phyloP scores from a whole-genome alignment of 306 rosid species.

The Vicia villosa region DNA sequence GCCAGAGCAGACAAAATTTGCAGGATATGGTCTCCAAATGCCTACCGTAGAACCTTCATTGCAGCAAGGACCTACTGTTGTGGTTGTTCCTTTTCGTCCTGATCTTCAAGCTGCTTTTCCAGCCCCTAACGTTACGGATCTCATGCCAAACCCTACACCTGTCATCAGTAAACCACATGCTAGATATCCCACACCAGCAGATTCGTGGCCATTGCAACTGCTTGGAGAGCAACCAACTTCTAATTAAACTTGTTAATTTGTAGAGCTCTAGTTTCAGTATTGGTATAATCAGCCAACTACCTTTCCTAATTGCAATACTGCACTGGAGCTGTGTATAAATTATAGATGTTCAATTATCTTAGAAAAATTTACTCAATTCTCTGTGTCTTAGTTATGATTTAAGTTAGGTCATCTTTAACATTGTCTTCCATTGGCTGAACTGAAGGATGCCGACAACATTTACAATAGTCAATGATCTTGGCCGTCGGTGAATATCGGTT shows the following conservation, averaged over 20 bases:
- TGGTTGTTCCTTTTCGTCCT: constrained; percentile 61
- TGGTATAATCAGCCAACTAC: constrained; percentile 30
- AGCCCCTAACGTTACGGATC: constrained; percentile 36
- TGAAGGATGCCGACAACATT: not conserved
- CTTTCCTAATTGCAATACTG: constrained; percentile 19
- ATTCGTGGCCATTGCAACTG: constrained; percentile 83
- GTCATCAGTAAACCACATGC: constrained; percentile 85
- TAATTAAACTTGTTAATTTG: constrained; percentile 41
- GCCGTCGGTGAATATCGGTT: not conserved
- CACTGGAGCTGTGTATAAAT: constrained; percentile 29
- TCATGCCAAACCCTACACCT: constrained; percentile 44
- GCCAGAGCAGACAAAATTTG: constrained; percentile 45
- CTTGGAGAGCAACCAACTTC: constrained; percentile 60
- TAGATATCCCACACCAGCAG: constrained; percentile 86
- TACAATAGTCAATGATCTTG: not conserved
- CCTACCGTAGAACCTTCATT: constrained; percentile 50
- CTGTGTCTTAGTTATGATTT: constrained; percentile 10
- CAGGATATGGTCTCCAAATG: constrained; percentile 50
- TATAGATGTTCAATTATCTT: constrained; percentile 29
- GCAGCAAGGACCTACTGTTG: constrained; percentile 62
- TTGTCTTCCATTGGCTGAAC: not conserved
- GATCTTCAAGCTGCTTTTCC: constrained; percentile 56
- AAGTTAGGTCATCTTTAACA: not conserved
- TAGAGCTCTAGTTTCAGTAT: constrained; percentile 37
- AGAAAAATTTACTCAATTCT: constrained; percentile 18